phyloP scores from a whole-genome alignment of 2,329 filamentous ascomycete species.

The Trichophyton equinum region DNA sequence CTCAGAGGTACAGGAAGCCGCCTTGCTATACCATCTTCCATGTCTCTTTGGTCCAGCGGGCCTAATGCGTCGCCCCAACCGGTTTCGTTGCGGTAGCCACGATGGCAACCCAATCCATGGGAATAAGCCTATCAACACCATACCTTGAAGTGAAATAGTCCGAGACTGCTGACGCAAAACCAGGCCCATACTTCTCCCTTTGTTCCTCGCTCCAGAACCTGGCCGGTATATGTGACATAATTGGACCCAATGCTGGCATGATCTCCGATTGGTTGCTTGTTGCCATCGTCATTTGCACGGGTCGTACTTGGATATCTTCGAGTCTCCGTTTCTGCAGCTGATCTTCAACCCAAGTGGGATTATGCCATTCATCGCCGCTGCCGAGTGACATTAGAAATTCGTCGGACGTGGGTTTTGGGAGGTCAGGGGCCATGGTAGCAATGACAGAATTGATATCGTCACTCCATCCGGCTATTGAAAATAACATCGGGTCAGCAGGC shows the following conservation, averaged over 20 bases:
- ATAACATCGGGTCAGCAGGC: neutral
- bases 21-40: too few relatives aligned
- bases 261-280: slow-evolving; percentile 4
- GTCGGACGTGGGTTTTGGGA: slow-evolving; percentile 3
- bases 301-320: slow-evolving; percentile 2
- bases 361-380: slow-evolving; percentile 7
- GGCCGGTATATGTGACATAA: slow-evolving; percentile 5
- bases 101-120: slow-evolving; percentile 6
- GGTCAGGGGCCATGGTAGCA: slow-evolving; percentile 6
- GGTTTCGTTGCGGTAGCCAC: neutral
- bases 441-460: slow-evolving; percentile 7
- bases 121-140: slow-evolving; percentile 2
- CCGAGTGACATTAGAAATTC: slow-evolving; percentile 7
- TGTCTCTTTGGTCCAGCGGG: too few relatives aligned
- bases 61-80: neutral
- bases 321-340: slow-evolving; percentile 2
- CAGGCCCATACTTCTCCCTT: slow-evolving; percentile 1
- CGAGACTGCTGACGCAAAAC: neutral
- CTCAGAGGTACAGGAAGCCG: too few relatives aligned
- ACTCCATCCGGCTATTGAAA: slow-evolving; percentile 4
- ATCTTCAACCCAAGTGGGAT: slow-evolving; percentile 3
- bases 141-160: slow-evolving; percentile 4
- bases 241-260: neutral
- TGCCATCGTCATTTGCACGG: slow-evolving; percentile 4
- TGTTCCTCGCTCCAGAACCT: slow-evolving; percentile 7